Evolutionary conservation across 257 asterid genomes (phyloP), one percentile per base, ranked within the genome.

Genomic region (Lycium ferocissimum): DNA sequence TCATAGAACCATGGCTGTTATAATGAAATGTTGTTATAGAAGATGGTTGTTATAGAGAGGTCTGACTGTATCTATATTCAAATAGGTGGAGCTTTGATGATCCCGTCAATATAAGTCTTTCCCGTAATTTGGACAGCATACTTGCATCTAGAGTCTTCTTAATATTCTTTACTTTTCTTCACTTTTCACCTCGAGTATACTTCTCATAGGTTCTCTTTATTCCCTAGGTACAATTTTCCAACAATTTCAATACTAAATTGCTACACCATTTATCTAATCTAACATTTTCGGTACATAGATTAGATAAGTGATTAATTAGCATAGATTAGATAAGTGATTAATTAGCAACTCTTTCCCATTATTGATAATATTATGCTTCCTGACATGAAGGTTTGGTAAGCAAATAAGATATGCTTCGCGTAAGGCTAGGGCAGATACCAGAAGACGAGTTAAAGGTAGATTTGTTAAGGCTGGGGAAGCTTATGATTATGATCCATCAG

Each of bases 391-490:
- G 89, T 96, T 92, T 62, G 99, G 95, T 7, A 96, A 96, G 84
- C 96, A 96, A 84, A 96, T 96, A 87, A 88, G 99, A 81, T 94
- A 96, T 85, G 98, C 94, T 45, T 96, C 99, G 14, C 96, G 98
- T 47, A 96, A 96, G 85, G 98, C 96, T 6, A 92, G 98, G 85
- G 98, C 98, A 2, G 99, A 96, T 86, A 93, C 98, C 9, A 90
- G 99, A 91, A 91, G 86, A 86, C 97, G 99, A 0, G 95, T 93
- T 43, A 96, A 95, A 83, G 99, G 99, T 80, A 92, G 99, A 89
- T 95, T 95, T 69, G 98, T 95, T 66, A 95, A 94, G 89, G 91
- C 96, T 9, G 97, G 95, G n/a, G 97, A 94, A 84, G 86, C 87
- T 76, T 87, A 83, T 73, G 95, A 93, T 66, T 87, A 83, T 81